phyloP scores from a whole-genome alignment of 1,284 basidiomycete species.

The Ganoderma sinense region DNA sequence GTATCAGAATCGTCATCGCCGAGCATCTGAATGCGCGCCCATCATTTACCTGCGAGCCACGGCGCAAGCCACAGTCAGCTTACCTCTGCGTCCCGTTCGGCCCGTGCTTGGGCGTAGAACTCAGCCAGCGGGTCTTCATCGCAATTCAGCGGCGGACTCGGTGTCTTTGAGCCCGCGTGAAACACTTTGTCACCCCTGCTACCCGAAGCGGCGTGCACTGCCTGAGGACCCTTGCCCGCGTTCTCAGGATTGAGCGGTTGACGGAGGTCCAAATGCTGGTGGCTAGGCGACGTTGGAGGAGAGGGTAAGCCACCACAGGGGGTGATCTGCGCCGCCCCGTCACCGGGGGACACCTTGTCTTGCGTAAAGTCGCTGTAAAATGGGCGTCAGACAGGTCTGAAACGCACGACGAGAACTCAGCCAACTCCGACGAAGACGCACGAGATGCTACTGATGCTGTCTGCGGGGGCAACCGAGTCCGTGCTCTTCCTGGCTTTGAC shows the following conservation, averaged over 20 bases:
- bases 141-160: background rate
- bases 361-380: conserved; percentile 33
- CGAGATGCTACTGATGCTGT: conserved; percentile 33
- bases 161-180: background rate
- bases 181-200: background rate
- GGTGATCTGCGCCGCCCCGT: conserved; percentile 22
- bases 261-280: background rate
- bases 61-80: conserved; percentile 25
- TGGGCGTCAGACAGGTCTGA: conserved; percentile 18
- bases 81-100: conserved; percentile 52
- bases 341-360: conserved; percentile 20
- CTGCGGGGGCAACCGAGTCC: background rate
- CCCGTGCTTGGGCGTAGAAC: conserved; percentile 65
- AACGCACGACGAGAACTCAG: background rate
- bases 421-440: conserved; percentile 23
- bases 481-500: background rate
- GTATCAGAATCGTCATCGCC: conserved; percentile 17
- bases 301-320: conserved; percentile 18
- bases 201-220: conserved; percentile 2
- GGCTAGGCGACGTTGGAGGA: conserved; percentile 17
- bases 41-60: conserved; percentile 10
- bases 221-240: conserved; percentile 3
- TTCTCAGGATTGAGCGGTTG: background rate
- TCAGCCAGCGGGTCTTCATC: conserved; percentile 65
- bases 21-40: conserved; percentile 21